Evolutionary conservation across 2,329 filamentous ascomycete species (phyloP), one percentile per base, ranked within the genome.

Genomic region (Sporothrix phasma): DNA sequence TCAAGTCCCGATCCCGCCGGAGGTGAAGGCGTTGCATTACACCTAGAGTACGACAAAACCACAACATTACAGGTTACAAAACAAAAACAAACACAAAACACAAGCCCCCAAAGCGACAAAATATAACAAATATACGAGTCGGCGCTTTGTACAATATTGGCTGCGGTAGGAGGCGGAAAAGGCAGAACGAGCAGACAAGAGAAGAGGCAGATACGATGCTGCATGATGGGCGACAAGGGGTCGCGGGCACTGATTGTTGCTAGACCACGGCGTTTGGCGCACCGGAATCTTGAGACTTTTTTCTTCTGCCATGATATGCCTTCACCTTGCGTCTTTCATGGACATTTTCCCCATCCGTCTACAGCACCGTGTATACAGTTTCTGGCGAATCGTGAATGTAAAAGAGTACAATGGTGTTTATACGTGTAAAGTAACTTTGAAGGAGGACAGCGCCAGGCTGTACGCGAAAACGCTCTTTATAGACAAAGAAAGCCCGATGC

Each of bases 261-360:
- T 58, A 58, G 22, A 58, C 37, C 39, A 58, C 29, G 54, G 54
- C 54, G 54, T 58, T 45, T 15, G 56, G 56, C 24, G 56, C 56
- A 58, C 29, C 24, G 56, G 56, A 17, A 43, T 19, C 11, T 13
- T 59, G 11, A 4, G 6, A 19, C 15, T 41, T 24, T 31, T 22
- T 26, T 43, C 3, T 19, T 11, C 24, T 43, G 8, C 41, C 17
- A 37, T 29, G 22, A 43, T 26, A 29, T 29, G 37, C 13, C 51
- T 29, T 31, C 19, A 39, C 13, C 51, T 29, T 31, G 37, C 39
- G 37, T 45, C 13, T 31, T 43, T 31, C 31, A 59, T 46, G 56
- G 54, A 29, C 19, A n/a, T 26, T 58, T 8, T 8, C 41, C 22
- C 37, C 51, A 37, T n/a, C n/a, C n/a, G n/a, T n/a, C n/a, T n/a